These are phyloP conservation scores for Daldinia bambusicola DNA, from an alignment of 495 filamentous ascomycete genomes.

Conservation along the genomic window DNA sequence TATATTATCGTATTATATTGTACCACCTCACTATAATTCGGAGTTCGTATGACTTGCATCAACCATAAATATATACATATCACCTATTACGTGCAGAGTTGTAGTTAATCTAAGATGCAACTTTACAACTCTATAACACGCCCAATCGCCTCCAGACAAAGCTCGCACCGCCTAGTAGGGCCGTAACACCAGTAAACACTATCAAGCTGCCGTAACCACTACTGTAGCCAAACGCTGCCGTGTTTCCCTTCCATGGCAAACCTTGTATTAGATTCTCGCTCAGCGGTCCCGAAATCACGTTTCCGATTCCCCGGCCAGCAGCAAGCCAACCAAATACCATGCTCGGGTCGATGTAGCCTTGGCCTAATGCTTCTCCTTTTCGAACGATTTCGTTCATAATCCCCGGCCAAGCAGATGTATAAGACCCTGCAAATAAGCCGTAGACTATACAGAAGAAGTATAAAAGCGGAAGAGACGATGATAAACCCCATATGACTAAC, in stretches of 20 bases:
- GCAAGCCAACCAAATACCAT: conserved; percentile 62
- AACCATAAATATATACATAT: neutral
- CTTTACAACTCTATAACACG: conserved; percentile 35
- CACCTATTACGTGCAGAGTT: too few relatives aligned
- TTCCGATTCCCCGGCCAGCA: conserved; percentile 71
- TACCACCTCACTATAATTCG: neutral
- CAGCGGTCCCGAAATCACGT: conserved; percentile 66
- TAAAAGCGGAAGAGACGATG: conserved; percentile 62
- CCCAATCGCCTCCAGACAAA: conserved; percentile 54
- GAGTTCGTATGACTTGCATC: neutral
- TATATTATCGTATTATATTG: neutral
- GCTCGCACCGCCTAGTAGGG: conserved; percentile 60
- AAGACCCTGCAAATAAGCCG: conserved; percentile 74
- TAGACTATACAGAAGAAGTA: conserved; percentile 71
- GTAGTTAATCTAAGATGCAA: neutral
- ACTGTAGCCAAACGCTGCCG: conserved; percentile 50
- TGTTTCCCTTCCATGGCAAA: conserved; percentile 46
- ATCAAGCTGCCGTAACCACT: conserved; percentile 65
- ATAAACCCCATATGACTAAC: conserved; percentile 73
- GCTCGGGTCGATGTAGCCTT: conserved; percentile 42
- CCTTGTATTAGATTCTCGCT: conserved; percentile 62
- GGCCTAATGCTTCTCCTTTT: conserved; percentile 37
- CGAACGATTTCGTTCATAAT: conserved; percentile 61
- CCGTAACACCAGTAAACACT: conserved; percentile 66
- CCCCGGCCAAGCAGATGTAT: conserved; percentile 66